Evolutionary conservation across 352 stramenopile species (phyloP), one percentile per base, ranked within the genome.

Genomic region (Phytophthora sp.): DNA sequence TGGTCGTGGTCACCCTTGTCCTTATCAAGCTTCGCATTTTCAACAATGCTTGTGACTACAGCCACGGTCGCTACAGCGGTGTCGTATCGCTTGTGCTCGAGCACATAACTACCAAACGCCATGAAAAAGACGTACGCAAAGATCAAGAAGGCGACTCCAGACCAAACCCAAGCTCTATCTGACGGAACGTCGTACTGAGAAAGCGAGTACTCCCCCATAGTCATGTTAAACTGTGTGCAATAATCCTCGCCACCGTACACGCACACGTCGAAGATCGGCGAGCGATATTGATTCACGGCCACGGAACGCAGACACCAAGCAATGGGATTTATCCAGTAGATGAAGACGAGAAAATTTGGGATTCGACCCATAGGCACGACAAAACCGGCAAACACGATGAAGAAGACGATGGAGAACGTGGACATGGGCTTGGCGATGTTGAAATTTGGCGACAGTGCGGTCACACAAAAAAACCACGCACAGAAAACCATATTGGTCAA

Each of bases 271-370:
- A 79, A 73, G 1, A 20, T 48, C 1, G 45, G 38, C 9, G 62
- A 76, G 11, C 59, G 52, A n/a, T 82, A 84, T 35, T 84, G 57
- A 21, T 59, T 76, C n/a, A 80, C 58, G 4, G 56, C 59, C 4
- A 82, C 38, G 1, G 69, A 32, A 7, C 77, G 74, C 17, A 77
- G 38, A 10, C 51, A 62, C 79, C 79, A 88, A 0, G 69, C 48
- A 7, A 88, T 20, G 0, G 79, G 81, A 38, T 85, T 82, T 23
- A 87, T 66, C 64, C 70, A 88, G 54, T 86, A 89, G 38, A 89
- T 31, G 79, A 79, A 90, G n/a, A 76, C 57, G n/a, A 75, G 45
- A 24, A 74, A 73, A 28, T 62, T 32, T 0, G 72, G 77, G 15
- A 87, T 79, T 7, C 55, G 34, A 11, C 50, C 37, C 18, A 61